A percentile compares a stretch with the other conserved stretches of the same genome.
Evolutionary conservation across 768 basidiomycete species (phyloP).

Genomic region (Termitomyces sp.): DNA sequence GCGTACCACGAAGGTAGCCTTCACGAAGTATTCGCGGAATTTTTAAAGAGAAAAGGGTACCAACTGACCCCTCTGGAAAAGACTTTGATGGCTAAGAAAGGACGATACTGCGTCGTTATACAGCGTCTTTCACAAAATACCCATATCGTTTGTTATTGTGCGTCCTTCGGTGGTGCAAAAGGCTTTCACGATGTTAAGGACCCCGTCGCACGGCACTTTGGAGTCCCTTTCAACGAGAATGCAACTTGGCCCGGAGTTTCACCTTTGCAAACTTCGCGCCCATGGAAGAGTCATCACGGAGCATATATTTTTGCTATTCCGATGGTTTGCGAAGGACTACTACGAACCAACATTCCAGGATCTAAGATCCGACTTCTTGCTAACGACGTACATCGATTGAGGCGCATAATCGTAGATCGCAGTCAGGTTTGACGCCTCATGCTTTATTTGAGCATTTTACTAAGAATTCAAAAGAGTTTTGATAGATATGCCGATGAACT

Average conservation of each 20-base stretch:
- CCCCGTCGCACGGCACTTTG: conserved; percentile 24
- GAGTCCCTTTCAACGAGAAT: conserved; percentile 26
- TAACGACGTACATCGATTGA: conserved; percentile 21
- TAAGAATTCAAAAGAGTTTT: conserved; percentile 1
- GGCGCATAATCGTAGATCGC: conserved; percentile 7
- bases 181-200: conserved; percentile 16
- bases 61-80: conserved; percentile 17
- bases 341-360: conserved; percentile 3
- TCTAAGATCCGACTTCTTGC: conserved; percentile 15
- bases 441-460: not conserved
- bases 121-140: conserved; percentile 18
- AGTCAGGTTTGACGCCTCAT: conserved; percentile 4
- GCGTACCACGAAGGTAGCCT: conserved; percentile 19
- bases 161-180: conserved; percentile 26
- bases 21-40: conserved; percentile 14
- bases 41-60: conserved; percentile 16
- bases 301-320: conserved; percentile 30
- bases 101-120: conserved; percentile 30
- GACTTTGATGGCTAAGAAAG: conserved; percentile 4
- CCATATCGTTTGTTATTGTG: conserved; percentile 31
- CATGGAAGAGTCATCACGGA: conserved; percentile 17
- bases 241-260: conserved; percentile 21
- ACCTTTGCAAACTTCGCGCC: conserved; percentile 24
- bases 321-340: conserved; percentile 14
- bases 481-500: conserved; percentile 4